Evolutionary conservation across 257 asterid genomes (phyloP), one percentile per base, ranked within the genome.

Genomic region (Knoxia roxburghii): DNA sequence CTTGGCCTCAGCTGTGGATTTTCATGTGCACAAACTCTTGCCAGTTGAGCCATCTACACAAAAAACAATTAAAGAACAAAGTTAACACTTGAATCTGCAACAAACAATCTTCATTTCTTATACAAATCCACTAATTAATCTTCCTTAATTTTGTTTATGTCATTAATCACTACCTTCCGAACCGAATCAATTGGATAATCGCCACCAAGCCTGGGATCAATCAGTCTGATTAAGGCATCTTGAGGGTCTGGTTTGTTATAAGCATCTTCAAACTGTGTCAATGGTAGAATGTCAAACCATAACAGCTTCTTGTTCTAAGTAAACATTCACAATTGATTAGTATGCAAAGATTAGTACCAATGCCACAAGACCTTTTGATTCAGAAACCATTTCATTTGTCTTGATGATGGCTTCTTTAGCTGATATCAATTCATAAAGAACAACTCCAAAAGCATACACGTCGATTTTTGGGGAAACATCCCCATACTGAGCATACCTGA

Each of bases 391-490:
- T 70, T 86, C 97, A 77, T 71, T 83, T 20, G 78, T 67, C 78
- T 70, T 91, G 48, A 86, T 72, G 37, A 86, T 84, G 68, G 97
- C 97, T 70, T 81, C 88, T 72, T 85, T 82, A 58, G 85, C 97
- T 10, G 97, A 86, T 76, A 91, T 84, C 60, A 91, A 65, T 32
- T 86, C 94, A 17, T 82, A 85, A 52, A 91, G 91, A 51, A 88
- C 97, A 23, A 91, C 97, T 6, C 97, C 97, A 29, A 88, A 86
- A 35, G 97, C 97, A 52, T 85, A 91, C 23, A 91, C 97, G 27
- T 91, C 97, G 7, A 81, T 72, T 75, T 86, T 91, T 1, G 87
- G 82, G 27, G 97, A 85, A 59, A 91, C 85, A 20, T 91, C 89
- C 26, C 97, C 97, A 64, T 82, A 86, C 41, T 90, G 95, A 0